These are phyloP conservation scores for Dendrocalamus latiflorus DNA, from an alignment of 202 grass and related monocot species.

Conservation along the genomic window DNA sequence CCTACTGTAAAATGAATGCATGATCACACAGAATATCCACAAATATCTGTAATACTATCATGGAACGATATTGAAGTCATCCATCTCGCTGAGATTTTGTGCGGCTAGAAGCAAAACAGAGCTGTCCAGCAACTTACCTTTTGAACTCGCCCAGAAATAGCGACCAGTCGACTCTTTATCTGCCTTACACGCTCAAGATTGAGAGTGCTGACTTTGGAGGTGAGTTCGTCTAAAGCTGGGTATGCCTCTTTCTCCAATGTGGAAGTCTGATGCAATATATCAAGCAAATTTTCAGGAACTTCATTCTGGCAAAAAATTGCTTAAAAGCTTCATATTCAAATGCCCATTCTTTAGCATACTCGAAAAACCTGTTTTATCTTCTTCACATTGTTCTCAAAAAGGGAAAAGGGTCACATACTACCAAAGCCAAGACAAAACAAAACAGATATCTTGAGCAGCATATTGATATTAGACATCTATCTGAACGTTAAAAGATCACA, in stretches of 20 bases:
- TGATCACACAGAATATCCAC: neutral
- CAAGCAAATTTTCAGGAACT: neutral
- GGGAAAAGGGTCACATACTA: neutral
- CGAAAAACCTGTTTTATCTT: neutral
- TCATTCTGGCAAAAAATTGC: neutral
- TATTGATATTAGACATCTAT: neutral
- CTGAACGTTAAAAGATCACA: neutral
- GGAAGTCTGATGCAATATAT: conserved; percentile 37
- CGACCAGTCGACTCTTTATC: conserved; percentile 68
- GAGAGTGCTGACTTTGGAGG: conserved; percentile 63
- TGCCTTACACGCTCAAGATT: conserved; percentile 71
- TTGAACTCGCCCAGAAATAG: conserved; percentile 45
- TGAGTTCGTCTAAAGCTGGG: conserved; percentile 67
- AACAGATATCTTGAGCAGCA: neutral
- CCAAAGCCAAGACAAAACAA: neutral
- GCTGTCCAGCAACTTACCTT: conserved; percentile 23
- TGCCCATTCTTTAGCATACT: neutral
- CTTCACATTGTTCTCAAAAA: neutral
- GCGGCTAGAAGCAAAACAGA: neutral
- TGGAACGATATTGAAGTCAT: neutral
- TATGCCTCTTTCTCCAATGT: conserved; percentile 62
- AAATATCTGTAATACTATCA: neutral
- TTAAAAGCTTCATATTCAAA: neutral
- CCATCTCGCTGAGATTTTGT: neutral
- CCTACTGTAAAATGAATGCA: neutral